A percentile compares a stretch with the other conserved stretches of the same genome.
These are phyloP conservation scores for Chaetomium globosum DNA, from an alignment of 2,329 filamentous ascomycete species.

Conservation along the genomic window DNA sequence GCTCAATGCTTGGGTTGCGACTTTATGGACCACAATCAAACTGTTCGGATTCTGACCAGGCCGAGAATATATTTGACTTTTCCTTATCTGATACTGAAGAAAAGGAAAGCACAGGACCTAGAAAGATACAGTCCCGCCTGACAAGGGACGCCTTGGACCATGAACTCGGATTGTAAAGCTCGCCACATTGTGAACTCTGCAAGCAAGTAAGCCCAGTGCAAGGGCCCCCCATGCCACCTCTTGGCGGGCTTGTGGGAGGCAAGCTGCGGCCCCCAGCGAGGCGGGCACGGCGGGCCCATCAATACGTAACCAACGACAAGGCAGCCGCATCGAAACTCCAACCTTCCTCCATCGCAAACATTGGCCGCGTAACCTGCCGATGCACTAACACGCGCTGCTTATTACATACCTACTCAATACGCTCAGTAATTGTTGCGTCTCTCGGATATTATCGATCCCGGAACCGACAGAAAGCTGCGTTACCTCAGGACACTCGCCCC, in stretches of 20 bases:
- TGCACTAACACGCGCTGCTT: conserved; percentile 1
- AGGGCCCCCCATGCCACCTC: not conserved
- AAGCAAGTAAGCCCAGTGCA: not conserved
- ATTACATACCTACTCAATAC: not conserved
- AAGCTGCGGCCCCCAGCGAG: conserved; percentile 23
- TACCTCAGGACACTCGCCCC: not conserved
- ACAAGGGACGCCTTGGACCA: not conserved
- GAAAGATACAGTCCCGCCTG: not conserved
- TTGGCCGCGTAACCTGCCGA: conserved; percentile 8
- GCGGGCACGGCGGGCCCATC: conserved; percentile 21
- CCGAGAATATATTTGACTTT: too few species aligned
- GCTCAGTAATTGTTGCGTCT: not conserved
- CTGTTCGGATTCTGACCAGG: too few species aligned
- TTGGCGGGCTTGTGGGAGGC: conserved; percentile 23
- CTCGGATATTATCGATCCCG: not conserved
- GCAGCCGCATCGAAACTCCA: conserved; percentile 24
- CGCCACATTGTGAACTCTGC: not conserved
- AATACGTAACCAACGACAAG: conserved; percentile 36
- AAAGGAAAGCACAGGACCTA: not conserved
- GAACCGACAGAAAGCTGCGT: not conserved
- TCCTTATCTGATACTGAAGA: too few species aligned
- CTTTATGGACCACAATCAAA: not conserved
- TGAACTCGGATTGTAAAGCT: too few species aligned
- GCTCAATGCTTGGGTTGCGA: conserved; percentile 6
- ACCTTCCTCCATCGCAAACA: conserved; percentile 16